These are phyloP conservation scores for Mucor saturninus DNA, from an alignment of 371 early-diverging fungal genomes.

Conservation along the genomic window DNA sequence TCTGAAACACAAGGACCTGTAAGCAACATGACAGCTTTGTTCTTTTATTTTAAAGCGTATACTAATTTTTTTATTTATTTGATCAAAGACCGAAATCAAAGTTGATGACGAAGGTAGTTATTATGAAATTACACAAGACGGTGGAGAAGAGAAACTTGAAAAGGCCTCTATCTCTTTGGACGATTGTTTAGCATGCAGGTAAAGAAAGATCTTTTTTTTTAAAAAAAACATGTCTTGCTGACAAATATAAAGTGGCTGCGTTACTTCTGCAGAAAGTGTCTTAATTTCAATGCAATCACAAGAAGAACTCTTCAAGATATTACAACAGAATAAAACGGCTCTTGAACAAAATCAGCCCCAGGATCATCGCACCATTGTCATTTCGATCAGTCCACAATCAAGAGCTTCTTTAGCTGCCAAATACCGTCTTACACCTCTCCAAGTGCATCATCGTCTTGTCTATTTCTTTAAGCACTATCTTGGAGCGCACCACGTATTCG, in stretches of 20 bases:
- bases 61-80: conserved; percentile 1
- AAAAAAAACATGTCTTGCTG: not conserved
- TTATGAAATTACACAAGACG: conserved; percentile 89
- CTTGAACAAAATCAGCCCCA: conserved; percentile 48
- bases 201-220: conserved; percentile 1
- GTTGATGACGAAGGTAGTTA: conserved; percentile 70
- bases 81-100: conserved; percentile 62
- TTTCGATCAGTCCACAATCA: conserved; percentile 92
- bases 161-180: conserved; percentile 87
- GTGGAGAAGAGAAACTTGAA: conserved; percentile 77
- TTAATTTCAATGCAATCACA: conserved; percentile 91
- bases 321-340: conserved; percentile 68
- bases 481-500: conserved; percentile 86
- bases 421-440: conserved; percentile 67
- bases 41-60: conserved; percentile 11
- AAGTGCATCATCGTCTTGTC: conserved; percentile 65
- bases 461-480: conserved; percentile 71
- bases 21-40: conserved; percentile 20
- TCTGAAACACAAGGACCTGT: conserved; percentile 51
- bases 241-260: conserved; percentile 77
- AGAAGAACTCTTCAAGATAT: conserved; percentile 78
- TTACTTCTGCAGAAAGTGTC: conserved; percentile 96
- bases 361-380: conserved; percentile 64
- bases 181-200: conserved; percentile 98
- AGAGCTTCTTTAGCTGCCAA: conserved; percentile 91